Percentiles rank a stretch among this genome's conserved stretches.
These are phyloP conservation scores for Alternaria tenuissima DNA, from an alignment of 2,329 filamentous ascomycete genomes.

Conservation along the genomic window DNA sequence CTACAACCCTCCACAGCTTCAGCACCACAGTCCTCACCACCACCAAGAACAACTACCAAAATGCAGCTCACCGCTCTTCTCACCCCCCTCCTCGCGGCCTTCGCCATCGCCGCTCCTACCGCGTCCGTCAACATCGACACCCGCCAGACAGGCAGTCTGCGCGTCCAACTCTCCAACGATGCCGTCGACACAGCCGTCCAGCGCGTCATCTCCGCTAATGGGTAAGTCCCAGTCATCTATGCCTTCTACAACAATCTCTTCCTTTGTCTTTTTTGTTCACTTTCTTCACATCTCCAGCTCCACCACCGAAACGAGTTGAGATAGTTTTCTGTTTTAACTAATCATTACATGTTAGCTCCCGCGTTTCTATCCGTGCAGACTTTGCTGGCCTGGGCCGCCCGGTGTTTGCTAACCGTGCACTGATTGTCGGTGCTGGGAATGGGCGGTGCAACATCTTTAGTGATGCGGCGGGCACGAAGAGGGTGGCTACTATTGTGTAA, in stretches of 20 bases:
- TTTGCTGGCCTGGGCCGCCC: not conserved
- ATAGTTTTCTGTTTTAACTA: no score
- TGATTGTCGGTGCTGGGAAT: not conserved
- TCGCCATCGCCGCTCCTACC: constrained; percentile 15
- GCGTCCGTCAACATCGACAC: not conserved
- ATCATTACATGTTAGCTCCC: not conserved
- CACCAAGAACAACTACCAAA: not conserved
- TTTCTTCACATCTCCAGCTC: no score
- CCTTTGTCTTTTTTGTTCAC: no score
- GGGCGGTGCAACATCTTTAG: not conserved
- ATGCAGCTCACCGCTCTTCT: constrained; percentile 25
- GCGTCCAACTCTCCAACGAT: constrained; percentile 25
- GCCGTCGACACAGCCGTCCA: constrained; percentile 21
- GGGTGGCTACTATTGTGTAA: not conserved
- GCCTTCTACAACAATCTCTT: no score
- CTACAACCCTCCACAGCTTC: not conserved
- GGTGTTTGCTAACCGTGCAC: not conserved
- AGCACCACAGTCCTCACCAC: not conserved
- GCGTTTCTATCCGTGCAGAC: not conserved
- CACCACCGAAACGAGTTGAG: no score
- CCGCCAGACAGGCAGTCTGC: constrained; percentile 11
- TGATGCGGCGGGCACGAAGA: not conserved
- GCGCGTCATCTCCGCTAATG: constrained; percentile 13
- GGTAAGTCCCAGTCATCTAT: no score
- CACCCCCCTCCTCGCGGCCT: constrained; percentile 20